Base-by-base conservation (phyloP, 768 basidiomycete species). In the Tylopilus plumbeoviolaceoides region DNA sequence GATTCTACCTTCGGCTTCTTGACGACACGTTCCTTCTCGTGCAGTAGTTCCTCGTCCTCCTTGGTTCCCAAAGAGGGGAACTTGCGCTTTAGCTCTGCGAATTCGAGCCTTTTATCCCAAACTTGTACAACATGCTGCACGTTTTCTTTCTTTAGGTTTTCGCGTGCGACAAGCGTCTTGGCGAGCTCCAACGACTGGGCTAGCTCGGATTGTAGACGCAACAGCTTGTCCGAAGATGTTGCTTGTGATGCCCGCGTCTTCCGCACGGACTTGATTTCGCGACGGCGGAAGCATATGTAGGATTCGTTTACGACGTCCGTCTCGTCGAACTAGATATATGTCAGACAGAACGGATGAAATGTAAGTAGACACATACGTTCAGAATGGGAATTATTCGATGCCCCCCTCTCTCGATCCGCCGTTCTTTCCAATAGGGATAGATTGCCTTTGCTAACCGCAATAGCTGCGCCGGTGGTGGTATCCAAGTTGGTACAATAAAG, bases 221-320 rank as follows among this genome's bases (percentile, higher is more conserved):
- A 70, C 58, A 99, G 81, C 59, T 92, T 91, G 62, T 98, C 95
- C 14, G 93, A 87, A 17, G 86, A 91, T 1, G 89, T 87, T 10
- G 84, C 85, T 63, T 98, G 95, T 1, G 88, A 88, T 14, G 93
- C 87, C 8, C 95, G 84, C 9, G 95, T 98, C 74, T 98, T 98
- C 56, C 97, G 85, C 42, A 91, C 81, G 4, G 91, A 85, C 68
- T 98, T 98, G 70, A 89, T 86, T 67, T 98, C 95, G 50, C 95
- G 86, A 55, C 94, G 81, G 35, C 97, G 84, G 79, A 99, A 99
- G 71, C 97, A 99, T 42, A 98, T 89, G 58, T 98, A 98, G 0
- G 95, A 95, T 62, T 95, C 94, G 50, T 91, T 92, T 59, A 79
- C 79, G 43, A 85, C 85, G 67, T 97, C 93, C 18, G 87, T 79